A percentile compares a stretch with the other conserved stretches of the same genome.
Evolutionary conservation across 805 yeast genomes (phyloP).

Genomic region (Cyberlindnera mrakii): DNA sequence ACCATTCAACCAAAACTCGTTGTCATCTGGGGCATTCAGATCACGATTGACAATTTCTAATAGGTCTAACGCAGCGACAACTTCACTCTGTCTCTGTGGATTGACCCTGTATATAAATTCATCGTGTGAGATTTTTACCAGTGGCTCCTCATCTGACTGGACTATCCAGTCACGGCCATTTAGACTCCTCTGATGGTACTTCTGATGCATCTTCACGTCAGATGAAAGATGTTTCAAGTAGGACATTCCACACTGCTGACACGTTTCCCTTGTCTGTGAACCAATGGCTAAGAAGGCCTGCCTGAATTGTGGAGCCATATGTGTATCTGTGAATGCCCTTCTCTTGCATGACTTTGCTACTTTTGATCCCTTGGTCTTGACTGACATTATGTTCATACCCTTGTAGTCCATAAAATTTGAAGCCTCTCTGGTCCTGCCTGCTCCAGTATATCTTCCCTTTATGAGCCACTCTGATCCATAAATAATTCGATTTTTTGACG

Average conservation of each 20-base stretch:
- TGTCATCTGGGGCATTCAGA: constrained; percentile 52
- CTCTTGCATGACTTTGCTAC: no score
- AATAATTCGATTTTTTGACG: no score
- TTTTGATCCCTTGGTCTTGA: no score
- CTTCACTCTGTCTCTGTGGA: constrained; percentile 27
- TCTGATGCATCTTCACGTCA: constrained; percentile 43
- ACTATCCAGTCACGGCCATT: constrained; percentile 46
- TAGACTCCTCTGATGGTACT: constrained; percentile 43
- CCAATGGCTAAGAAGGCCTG: constrained; percentile 18
- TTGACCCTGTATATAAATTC: constrained; percentile 33
- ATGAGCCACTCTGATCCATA: no score
- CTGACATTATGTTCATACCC: no score
- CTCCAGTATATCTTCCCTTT: no score
- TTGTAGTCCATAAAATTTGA: no score
- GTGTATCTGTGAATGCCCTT: no score
- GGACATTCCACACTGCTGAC: constrained; percentile 50
- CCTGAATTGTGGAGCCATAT: background rate
- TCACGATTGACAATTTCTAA: constrained; percentile 52
- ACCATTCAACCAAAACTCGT: constrained; percentile 31
- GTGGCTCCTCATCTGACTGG: background rate
- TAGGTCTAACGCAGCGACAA: constrained; percentile 31
- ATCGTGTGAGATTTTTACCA: background rate
- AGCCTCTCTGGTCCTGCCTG: no score
- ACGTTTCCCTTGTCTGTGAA: constrained; percentile 25
- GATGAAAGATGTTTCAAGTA: constrained; percentile 34